phyloP scores from a whole-genome alignment of 2,329 filamentous ascomycete species.

The Nemania sp. region DNA sequence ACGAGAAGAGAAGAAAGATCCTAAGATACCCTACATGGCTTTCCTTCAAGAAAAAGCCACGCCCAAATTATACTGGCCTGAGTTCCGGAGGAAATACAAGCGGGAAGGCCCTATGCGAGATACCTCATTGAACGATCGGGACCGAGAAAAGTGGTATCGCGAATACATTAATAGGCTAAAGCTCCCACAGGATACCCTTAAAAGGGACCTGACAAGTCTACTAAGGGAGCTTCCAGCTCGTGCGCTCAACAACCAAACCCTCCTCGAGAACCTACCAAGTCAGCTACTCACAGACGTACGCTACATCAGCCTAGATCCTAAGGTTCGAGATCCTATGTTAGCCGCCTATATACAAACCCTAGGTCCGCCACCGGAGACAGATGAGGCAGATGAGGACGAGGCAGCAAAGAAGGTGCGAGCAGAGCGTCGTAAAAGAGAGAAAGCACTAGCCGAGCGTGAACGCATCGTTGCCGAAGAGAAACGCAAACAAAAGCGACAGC shows the following conservation, averaged over 20 bases:
- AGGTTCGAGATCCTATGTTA: slow-evolving; percentile 72
- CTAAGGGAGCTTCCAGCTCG: slow-evolving; percentile 71
- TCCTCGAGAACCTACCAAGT: slow-evolving; percentile 68
- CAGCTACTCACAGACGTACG: slow-evolving; percentile 74
- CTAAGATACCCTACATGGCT: slow-evolving; percentile 82
- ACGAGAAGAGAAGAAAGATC: slow-evolving; percentile 83
- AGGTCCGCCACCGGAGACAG: slow-evolving; percentile 63
- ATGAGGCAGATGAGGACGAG: slow-evolving; percentile 64
- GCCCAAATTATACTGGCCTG: slow-evolving; percentile 95
- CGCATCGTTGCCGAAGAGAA: slow-evolving; percentile 72
- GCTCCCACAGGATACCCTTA: slow-evolving; percentile 73
- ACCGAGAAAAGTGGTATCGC: slow-evolving; percentile 82
- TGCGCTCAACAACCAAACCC: slow-evolving; percentile 70
- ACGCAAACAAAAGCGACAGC: slow-evolving; percentile 67
- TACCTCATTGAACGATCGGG: slow-evolving; percentile 76
- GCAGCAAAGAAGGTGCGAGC: slow-evolving; percentile 62
- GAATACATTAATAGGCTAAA: slow-evolving; percentile 78
- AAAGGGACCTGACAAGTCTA: slow-evolving; percentile 75
- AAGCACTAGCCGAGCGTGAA: slow-evolving; percentile 74
- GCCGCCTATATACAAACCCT: slow-evolving; percentile 75
- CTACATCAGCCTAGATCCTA: slow-evolving; percentile 74
- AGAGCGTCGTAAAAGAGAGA: slow-evolving; percentile 70
- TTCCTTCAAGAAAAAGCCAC: slow-evolving; percentile 86
- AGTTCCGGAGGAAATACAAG: slow-evolving; percentile 92
- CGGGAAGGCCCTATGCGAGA: slow-evolving; percentile 86